A percentile compares a stretch with the other conserved stretches of the same genome.
These are phyloP conservation scores for Daldinia eschscholtzii DNA, from an alignment of 2,329 filamentous ascomycete species.

Conservation along the genomic window DNA sequence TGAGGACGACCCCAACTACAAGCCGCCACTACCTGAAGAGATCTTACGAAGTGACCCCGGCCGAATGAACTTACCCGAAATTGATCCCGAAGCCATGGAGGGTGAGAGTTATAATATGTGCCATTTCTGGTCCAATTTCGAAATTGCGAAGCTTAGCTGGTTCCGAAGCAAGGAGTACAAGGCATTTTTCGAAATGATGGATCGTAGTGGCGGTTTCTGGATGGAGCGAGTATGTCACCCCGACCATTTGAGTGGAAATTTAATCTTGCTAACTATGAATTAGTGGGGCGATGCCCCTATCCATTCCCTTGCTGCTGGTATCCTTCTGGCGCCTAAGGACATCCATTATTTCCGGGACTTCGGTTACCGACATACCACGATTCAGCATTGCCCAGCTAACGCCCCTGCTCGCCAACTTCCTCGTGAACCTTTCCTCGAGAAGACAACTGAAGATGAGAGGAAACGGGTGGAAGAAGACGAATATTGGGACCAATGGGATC, in stretches of 20 bases:
- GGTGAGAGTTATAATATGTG: constrained; percentile 99
- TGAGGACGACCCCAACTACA: constrained; percentile 73
- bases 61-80: constrained; percentile 77
- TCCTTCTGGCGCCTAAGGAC: constrained; percentile 82
- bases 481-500: constrained; percentile 92
- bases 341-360: constrained; percentile 99
- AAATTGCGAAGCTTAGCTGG: constrained; percentile 94
- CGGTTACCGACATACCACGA: constrained; percentile 97
- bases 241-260: constrained; percentile 10
- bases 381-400: constrained; percentile 97
- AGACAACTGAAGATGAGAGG: constrained; percentile 83
- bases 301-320: constrained; percentile 94
- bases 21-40: constrained; percentile 81
- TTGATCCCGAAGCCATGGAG: constrained; percentile 95
- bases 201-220: constrained; percentile 97
- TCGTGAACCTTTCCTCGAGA: constrained; percentile 83
- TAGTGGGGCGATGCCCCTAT: constrained; percentile 99
- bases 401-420: constrained; percentile 88
- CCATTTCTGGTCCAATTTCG: constrained; percentile 99
- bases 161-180: constrained; percentile 98
- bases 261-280: constrained; percentile 53
- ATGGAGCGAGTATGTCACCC: constrained; percentile 85
- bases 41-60: constrained; percentile 81
- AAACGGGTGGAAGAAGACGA: constrained; percentile 91
- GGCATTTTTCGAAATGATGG: constrained; percentile 99